phyloP scores from a whole-genome alignment of 176 grass and related monocot species.

The Dactylis glomerata region DNA sequence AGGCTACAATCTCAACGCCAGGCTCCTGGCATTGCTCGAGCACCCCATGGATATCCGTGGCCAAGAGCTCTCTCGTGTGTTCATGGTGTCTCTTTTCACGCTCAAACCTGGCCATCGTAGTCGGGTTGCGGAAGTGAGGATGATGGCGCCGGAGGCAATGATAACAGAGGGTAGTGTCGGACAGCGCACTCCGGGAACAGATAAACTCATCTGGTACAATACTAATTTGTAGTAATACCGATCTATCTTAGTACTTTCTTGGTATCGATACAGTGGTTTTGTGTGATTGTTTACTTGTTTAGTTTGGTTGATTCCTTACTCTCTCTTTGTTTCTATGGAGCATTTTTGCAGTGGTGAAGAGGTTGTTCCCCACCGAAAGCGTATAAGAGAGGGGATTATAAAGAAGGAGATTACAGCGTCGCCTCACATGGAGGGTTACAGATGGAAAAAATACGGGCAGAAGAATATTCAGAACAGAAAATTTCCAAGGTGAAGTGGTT shows the following conservation, averaged over 20 bases:
- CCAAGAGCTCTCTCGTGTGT: slow-evolving; percentile 34
- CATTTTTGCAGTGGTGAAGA: neutral
- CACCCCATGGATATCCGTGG: neutral
- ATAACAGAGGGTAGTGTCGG: neutral
- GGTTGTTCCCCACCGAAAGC: neutral
- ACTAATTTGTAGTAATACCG: neutral
- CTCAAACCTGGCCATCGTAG: neutral
- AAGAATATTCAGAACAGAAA: slow-evolving; percentile 42
- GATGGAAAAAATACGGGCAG: slow-evolving; percentile 53
- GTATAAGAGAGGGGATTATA: neutral
- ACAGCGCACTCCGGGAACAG: neutral
- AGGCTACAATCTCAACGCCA: neutral
- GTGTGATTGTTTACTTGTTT: neutral
- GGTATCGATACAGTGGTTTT: too few relatives aligned
- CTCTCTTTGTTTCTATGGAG: neutral
- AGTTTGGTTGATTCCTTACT: neutral
- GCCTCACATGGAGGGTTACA: slow-evolving; percentile 38
- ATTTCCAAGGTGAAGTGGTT: slow-evolving; percentile 25
- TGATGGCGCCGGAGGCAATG: neutral
- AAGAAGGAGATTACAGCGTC: slow-evolving; percentile 24
- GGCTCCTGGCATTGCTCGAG: slow-evolving; percentile 16
- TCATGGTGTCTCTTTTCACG: slow-evolving; percentile 16
- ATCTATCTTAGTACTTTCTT: neutral
- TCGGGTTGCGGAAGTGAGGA: neutral
- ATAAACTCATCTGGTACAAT: slow-evolving; percentile 15